Base-by-base conservation (phyloP, 768 basidiomycete genomes). In the Russula sp. region DNA sequence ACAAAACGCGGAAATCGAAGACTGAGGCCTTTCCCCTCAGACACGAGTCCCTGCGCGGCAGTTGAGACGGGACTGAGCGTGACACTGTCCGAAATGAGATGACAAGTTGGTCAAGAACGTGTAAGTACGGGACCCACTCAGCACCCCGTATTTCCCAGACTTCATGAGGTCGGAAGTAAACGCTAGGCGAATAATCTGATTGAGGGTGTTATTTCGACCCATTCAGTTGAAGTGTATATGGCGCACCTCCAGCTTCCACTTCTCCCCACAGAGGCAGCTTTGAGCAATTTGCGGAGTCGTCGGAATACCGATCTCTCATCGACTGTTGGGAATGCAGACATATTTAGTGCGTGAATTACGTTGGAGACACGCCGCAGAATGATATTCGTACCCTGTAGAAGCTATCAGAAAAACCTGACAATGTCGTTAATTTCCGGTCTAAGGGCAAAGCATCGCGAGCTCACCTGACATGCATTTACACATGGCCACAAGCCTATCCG, bases 141-240 rank as follows among this genome's bases (percentile, higher is more conserved):
- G 89, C 87, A 44, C 88, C 86, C 30, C 84, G 82, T 62, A 96
- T 89, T 76, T 97, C 94, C 94, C 94, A 97, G 18, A 94, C 90
- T 72, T 90, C 85, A 62, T 77, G 76, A 22, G 89, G 88, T 67
- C 79, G 81, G 71, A 90, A 89, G 72, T 85, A 90, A 42, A 88
- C 81, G 61, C 85, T 79, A 3, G 89, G 88, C 59, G 69, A 80
- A 64, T 85, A 83, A 2, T 84, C 87, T 88, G 61, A 42, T n/a
- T 36, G 51, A 44, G 34, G 57, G 50, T 36, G 50, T 42, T n/a
- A 58, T 34, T 20, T 54, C 16, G 13, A 62, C n/a, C 67, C 53
- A 36, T 18, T 38, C 36, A 5, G 48, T 20, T 24, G 26, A 44
- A 46, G 36, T 16, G 30, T 24, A 36, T 5, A 28, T 13, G 7